Evolutionary conservation across 2,329 filamentous ascomycete genomes (phyloP).

Genomic region (Verticillium alfalfae): DNA sequence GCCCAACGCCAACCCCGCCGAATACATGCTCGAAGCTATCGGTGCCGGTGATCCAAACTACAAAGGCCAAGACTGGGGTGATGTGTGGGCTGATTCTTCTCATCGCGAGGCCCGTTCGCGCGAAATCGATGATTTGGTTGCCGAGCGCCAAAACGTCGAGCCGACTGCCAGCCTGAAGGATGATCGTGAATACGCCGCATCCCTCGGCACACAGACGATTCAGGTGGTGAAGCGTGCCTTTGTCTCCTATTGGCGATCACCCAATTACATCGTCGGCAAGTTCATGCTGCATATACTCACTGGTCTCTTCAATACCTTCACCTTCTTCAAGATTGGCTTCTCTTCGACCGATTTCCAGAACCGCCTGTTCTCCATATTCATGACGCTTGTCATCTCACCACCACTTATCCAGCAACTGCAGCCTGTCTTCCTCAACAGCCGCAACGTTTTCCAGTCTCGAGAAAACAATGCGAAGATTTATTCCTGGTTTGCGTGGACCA

Average conservation of each 20-base stretch:
- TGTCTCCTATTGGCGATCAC: conserved; percentile 59
- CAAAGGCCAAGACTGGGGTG: conserved; percentile 55
- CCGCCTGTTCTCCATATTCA: conserved; percentile 69
- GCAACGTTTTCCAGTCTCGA: conserved; percentile 63
- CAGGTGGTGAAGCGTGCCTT: conserved; percentile 54
- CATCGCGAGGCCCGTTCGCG: conserved; percentile 37
- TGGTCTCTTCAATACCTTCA: conserved; percentile 65
- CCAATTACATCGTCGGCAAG: conserved; percentile 58
- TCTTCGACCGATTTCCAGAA: conserved; percentile 61
- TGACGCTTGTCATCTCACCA: conserved; percentile 69
- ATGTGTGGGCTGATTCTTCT: conserved; percentile 51
- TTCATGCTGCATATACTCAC: conserved; percentile 57
- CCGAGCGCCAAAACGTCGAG: conserved; percentile 32
- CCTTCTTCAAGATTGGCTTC: conserved; percentile 58
- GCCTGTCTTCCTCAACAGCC: conserved; percentile 61
- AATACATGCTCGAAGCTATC: conserved; percentile 48
- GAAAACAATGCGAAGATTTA: conserved; percentile 79
- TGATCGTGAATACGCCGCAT: conserved; percentile 59
- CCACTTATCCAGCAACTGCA: conserved; percentile 74
- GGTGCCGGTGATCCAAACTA: conserved; percentile 59
- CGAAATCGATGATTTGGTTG: conserved; percentile 49
- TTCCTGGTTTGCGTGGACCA: conserved; percentile 66
- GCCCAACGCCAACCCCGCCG: conserved; percentile 44
- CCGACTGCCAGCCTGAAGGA: conserved; percentile 34
- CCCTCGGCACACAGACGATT: conserved; percentile 45